Evolutionary conservation across 305 asterid species (phyloP).

Genomic region (Plantago coronopus): DNA sequence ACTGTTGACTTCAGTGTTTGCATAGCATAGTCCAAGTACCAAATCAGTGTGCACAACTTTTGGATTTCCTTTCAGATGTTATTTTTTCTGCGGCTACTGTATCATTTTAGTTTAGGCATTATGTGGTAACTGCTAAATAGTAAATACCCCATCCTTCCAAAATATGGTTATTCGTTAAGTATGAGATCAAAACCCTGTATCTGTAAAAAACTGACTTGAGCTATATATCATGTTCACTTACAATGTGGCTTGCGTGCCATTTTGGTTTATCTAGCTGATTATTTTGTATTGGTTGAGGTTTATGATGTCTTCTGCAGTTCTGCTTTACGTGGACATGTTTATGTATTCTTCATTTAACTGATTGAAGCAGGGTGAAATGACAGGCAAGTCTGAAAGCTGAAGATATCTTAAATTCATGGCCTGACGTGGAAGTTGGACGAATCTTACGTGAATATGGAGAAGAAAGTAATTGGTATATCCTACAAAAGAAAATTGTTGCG

Average conservation of each 20-base stretch:
- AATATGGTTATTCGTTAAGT: background rate
- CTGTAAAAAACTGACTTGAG: slow-evolving; percentile 1
- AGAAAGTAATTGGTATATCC: slow-evolving; percentile 84
- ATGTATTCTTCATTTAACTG: slow-evolving; percentile 39
- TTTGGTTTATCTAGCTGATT: background rate
- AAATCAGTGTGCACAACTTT: too few relatives aligned
- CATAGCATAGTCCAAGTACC: too few relatives aligned
- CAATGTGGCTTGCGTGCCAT: background rate
- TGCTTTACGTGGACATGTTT: slow-evolving; percentile 22
- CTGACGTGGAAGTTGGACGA: slow-evolving; percentile 78
- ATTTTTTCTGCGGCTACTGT: too few relatives aligned
- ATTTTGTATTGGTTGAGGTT: background rate
- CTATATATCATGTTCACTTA: background rate
- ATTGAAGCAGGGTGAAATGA: slow-evolving; percentile 56
- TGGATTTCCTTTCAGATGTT: too few relatives aligned
- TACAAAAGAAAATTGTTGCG: slow-evolving; percentile 69
- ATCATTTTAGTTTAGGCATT: too few relatives aligned
- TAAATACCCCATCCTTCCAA: too few relatives aligned
- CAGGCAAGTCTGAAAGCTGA: slow-evolving; percentile 92
- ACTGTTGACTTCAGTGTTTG: too few relatives aligned
- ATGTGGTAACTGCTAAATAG: too few relatives aligned
- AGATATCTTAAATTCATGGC: slow-evolving; percentile 91
- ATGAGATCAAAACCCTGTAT: slow-evolving; percentile 1
- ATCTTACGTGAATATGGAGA: slow-evolving; percentile 88
- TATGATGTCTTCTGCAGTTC: background rate